Base-by-base conservation (phyloP, 129 eudicot genomes). In the Scalesia atractyloides region DNA sequence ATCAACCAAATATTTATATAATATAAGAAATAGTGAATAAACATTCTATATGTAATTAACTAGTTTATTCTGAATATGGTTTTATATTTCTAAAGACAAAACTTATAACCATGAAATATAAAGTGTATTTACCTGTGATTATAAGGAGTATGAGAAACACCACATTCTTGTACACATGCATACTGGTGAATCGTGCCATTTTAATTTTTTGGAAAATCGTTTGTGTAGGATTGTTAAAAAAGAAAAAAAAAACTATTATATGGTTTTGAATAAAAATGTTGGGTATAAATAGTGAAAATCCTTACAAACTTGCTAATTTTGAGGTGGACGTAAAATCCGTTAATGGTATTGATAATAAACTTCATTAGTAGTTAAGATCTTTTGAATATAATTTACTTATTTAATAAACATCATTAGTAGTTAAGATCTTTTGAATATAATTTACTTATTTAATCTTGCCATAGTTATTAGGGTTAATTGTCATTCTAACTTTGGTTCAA, bases 151-250 rank as follows among this genome's bases (percentile, higher is more conserved):
- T 44, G 57, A 58, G 12, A 58, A 72, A 43, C 26, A 70, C 53
- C 15, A 26, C 33, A 54, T 19, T 39, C 44, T 0, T 39, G 22
- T 36, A 56, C 54, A 70, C 30, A 14, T 15, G 50, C 20, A 41
- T 8, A 13, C 26, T 6, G 47, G 57, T 43, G 20, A 72, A 72
- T 41, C 16, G 44, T 57, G 66, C 76, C 73, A 69, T 69, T 9
- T 39, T 11, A 24, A 24, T n/a, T 10, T 34, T 34, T 41, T 66
- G 41, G 14, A 64, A 39, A 5, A 39, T 39, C 6, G 8, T 39
- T 39, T 39, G 10, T 39, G 10, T 39, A 39, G 9, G 1, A 5
- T 39, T 5, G 3, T 64, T 16, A 9, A 5, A 14, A 50, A 10
- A 14, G 52, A 16, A 1, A 3, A 16, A 1, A 3, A 49, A n/a